A percentile compares a stretch with the other conserved stretches of the same genome.
Conservation (phyloP, 306 rosid species). For the Begonia loranthoides region DNA sequence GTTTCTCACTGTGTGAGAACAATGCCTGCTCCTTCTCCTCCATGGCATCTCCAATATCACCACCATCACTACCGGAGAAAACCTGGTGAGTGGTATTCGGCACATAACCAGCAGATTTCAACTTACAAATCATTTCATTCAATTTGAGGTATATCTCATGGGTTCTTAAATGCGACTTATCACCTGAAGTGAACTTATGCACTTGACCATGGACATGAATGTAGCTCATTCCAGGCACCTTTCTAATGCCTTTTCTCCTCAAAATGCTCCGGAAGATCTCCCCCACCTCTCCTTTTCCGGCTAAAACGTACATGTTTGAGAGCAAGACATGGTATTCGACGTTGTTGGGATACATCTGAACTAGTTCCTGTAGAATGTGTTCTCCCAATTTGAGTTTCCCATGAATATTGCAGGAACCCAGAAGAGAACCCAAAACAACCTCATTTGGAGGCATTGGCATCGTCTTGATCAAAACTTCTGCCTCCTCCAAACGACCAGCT, state of each 20-base stretch:
- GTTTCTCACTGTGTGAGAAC: slow-evolving; percentile 66
- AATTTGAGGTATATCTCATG: slow-evolving; percentile 34
- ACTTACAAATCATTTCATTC: slow-evolving; percentile 41
- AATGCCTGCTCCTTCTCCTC: slow-evolving; percentile 64
- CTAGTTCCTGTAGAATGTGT: slow-evolving; percentile 30
- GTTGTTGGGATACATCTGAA: slow-evolving; percentile 44
- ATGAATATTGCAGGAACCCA: slow-evolving; percentile 49
- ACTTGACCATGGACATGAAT: slow-evolving; percentile 39
- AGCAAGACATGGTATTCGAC: slow-evolving; percentile 50
- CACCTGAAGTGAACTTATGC: slow-evolving; percentile 58
- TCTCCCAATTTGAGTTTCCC: slow-evolving; percentile 47
- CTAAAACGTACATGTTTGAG: slow-evolving; percentile 50
- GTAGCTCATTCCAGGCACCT: slow-evolving; percentile 64
- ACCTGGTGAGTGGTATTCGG: slow-evolving; percentile 46
- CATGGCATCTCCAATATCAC: slow-evolving; percentile 20
- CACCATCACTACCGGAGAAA: slow-evolving; percentile 23
- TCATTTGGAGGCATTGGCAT: slow-evolving; percentile 67
- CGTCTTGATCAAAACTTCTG: slow-evolving; percentile 21
- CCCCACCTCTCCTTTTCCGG: slow-evolving; percentile 44
- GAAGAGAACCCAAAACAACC: slow-evolving; percentile 55
- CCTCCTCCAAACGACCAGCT: slow-evolving; percentile 55
- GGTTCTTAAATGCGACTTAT: slow-evolving; percentile 36
- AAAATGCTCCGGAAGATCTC: slow-evolving; percentile 38
- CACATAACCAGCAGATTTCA: slow-evolving; percentile 52
- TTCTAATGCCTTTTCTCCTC: slow-evolving; percentile 35